A percentile compares a stretch with the other conserved stretches of the same genome.
phyloP scores from a whole-genome alignment of 495 filamentous ascomycete species.

The Podospora appendiculata region DNA sequence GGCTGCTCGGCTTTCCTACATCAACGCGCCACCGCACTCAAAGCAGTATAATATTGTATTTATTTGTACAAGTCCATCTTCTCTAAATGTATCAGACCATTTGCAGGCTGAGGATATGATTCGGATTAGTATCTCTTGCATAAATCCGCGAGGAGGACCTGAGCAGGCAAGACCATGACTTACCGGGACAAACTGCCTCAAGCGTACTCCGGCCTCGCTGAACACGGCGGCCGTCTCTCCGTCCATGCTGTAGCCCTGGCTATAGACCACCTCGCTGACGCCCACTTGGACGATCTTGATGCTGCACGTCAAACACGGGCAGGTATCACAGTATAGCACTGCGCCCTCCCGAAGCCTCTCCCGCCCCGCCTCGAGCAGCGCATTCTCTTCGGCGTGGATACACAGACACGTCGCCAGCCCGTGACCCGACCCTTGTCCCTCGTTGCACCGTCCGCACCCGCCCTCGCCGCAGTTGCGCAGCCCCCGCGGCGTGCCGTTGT shows the following conservation, averaged over 20 bases:
- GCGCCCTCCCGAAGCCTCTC: slow-evolving; percentile 76
- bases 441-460: slow-evolving; percentile 84
- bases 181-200: slow-evolving; percentile 80
- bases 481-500: slow-evolving; percentile 89
- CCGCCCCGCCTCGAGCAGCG: slow-evolving; percentile 84
- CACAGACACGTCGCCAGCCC: slow-evolving; percentile 83
- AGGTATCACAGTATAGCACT: slow-evolving; percentile 92
- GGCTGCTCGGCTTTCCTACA: too few species aligned
- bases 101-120: slow-evolving; percentile 32
- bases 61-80: slow-evolving; percentile 27
- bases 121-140: too few species aligned
- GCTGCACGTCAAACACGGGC: slow-evolving; percentile 95
- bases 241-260: slow-evolving; percentile 91
- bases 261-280: slow-evolving; percentile 91
- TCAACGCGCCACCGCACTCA: too few species aligned
- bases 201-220: slow-evolving; percentile 60
- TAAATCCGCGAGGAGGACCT: not conserved
- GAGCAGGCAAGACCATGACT: slow-evolving; percentile 20
- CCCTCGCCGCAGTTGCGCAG: slow-evolving; percentile 88
- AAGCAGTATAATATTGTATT: not conserved
- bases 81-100: slow-evolving; percentile 46
- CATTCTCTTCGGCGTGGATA: slow-evolving; percentile 96
- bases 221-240: slow-evolving; percentile 73
- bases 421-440: slow-evolving; percentile 55
- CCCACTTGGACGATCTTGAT: slow-evolving; percentile 97